Evolutionary conservation across 2,329 filamentous ascomycete species (phyloP).

Genomic region (Fusarium sp.): DNA sequence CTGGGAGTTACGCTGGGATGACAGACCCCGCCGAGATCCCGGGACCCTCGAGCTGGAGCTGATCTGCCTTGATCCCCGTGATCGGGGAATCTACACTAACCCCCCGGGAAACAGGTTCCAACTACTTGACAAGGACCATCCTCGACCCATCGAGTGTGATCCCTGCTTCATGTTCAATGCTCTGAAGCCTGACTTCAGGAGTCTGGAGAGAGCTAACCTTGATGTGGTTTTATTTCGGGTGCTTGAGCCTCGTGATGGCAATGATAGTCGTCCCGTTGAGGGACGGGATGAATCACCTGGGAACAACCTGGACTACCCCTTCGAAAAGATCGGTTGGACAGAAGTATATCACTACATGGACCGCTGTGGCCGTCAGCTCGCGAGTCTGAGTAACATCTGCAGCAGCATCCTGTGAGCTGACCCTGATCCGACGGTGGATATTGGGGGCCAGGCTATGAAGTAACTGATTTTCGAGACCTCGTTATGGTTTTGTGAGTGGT

Average conservation of each 20-base stretch:
- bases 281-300: not conserved
- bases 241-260: not conserved
- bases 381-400: not conserved
- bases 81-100: not conserved
- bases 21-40: not conserved
- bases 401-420: not conserved
- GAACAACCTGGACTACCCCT: not conserved
- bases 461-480: accelerated
- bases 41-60: not conserved
- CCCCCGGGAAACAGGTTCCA: too few species aligned
- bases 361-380: not conserved
- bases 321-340: not conserved
- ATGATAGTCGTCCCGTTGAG: not conserved
- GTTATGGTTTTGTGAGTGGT: not conserved
- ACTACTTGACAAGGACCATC: not conserved
- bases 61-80: not conserved
- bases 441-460: not conserved
- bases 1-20: not conserved
- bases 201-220: not conserved
- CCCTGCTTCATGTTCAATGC: not conserved
- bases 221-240: not conserved
- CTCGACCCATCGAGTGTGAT: not conserved
- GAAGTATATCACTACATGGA: not conserved
- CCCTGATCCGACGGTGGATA: accelerated
- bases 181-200: not conserved